These are phyloP conservation scores for Pterocarpus macrocarpus DNA, from an alignment of 306 rosid genomes.

Conservation along the genomic window DNA sequence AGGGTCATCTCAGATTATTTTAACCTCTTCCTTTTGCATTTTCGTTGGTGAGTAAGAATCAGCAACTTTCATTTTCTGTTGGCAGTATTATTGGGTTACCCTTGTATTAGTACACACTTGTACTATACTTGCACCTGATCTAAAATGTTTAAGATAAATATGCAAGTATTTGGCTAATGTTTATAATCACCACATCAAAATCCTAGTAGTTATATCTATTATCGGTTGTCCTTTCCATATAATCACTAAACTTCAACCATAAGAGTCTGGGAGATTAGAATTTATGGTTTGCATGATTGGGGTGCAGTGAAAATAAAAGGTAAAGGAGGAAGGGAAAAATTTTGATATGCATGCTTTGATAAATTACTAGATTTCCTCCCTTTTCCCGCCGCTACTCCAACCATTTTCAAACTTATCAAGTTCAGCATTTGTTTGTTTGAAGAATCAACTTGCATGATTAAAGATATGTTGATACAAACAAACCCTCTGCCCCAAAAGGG, in stretches of 20 bases:
- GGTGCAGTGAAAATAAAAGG: slow-evolving; percentile 19
- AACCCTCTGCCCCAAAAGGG: slow-evolving; percentile 2
- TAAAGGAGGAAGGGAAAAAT: background rate
- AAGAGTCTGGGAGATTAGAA: background rate
- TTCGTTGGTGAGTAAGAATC: slow-evolving; percentile 21
- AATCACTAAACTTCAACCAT: slow-evolving; percentile 12
- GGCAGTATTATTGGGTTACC: background rate
- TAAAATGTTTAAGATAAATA: background rate
- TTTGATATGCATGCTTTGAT: slow-evolving; percentile 28
- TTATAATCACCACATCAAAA: slow-evolving; percentile 6
- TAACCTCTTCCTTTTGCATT: background rate
- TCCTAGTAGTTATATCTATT: background rate
- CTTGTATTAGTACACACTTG: background rate
- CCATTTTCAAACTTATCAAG: slow-evolving; percentile 27
- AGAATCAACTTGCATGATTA: slow-evolving; percentile 34
- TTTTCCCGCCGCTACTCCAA: slow-evolving; percentile 22
- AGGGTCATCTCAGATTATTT: slow-evolving; percentile 25
- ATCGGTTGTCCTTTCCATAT: background rate
- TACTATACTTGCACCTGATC: background rate
- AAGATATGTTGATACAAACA: slow-evolving; percentile 14
- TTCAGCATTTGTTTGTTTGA: slow-evolving; percentile 26
- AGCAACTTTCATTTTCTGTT: slow-evolving; percentile 27
- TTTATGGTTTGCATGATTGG: background rate
- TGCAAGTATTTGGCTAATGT: background rate
- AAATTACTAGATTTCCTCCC: slow-evolving; percentile 24